Base-by-base conservation (phyloP, 192 early-diverging fungal species). In the Linnemannia hyalina region DNA sequence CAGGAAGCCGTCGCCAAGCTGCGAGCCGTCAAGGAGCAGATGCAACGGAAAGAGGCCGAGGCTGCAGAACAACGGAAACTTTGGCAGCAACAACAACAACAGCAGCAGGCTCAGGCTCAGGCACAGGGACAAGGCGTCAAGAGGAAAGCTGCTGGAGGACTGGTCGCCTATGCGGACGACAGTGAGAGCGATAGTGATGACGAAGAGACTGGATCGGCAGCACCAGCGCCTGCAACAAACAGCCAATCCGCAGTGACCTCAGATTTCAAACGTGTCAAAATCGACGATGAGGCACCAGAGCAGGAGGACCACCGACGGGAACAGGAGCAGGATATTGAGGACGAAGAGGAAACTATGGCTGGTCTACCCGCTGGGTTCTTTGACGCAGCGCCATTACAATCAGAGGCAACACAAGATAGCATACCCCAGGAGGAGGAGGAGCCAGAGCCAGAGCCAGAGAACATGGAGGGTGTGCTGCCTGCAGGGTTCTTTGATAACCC, bases 401-500 rank as follows among this genome's bases (percentile, higher is more conserved):
- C 76, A 78, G 75, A 82, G 6, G 7, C 40, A 20, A 22, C 74
- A 63, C 13, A 47, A 16, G 35, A 69, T 3, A 13, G 36, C 23
- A 74, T 65, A 32, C 77, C 60, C 16, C 7, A 18, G n/a, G 40
- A 54, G 40, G 20, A 65, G 5, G 46, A 68, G 40, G 80, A 82
- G 38, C 38, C 38, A 41, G 72, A n/a, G 3, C 70, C 74, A 32
- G 77, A 81, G 32, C 76, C 74, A 11, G 76, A 83, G 32, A 38
- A 68, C 15, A 86, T 86, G 83, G 75, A 73, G 18, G 83, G 83
- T 0, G 83, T 81, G 35, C 49, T 92, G 29, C 91, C 91, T n/a
- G 75, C 87, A 41, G 91, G 91, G n/a, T 92, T 92, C 68, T 92
- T 92, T 78, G 91, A 92, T 75, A 88, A 90, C 69, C 87, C 89